A percentile compares a stretch with the other conserved stretches of the same genome.
Evolutionary conservation across 2,329 filamentous ascomycete species (phyloP).

Genomic region (Scortechinia acanthostroma): DNA sequence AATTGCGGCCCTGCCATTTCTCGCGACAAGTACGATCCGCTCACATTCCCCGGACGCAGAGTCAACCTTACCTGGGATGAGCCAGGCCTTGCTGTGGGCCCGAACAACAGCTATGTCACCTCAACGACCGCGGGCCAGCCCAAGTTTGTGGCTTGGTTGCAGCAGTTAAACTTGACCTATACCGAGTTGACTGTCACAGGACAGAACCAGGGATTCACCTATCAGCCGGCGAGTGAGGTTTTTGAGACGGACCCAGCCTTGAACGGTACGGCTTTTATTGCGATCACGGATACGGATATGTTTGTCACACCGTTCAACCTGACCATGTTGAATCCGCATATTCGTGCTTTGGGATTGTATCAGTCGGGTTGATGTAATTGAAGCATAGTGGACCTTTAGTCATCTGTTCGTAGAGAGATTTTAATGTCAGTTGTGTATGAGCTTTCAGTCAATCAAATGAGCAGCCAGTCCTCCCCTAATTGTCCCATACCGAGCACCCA

Average conservation of each 20-base stretch:
- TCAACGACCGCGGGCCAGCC: conserved; percentile 47
- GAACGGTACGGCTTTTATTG: conserved; percentile 76
- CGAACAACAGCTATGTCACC: conserved; percentile 78
- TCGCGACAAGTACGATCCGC: conserved; percentile 62
- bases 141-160: conserved; percentile 68
- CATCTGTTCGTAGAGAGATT: too few species aligned
- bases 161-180: conserved; percentile 72
- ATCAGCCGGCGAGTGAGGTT: conserved; percentile 65
- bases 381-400: too few species aligned
- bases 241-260: conserved; percentile 62
- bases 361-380: conserved; percentile 79
- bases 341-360: conserved; percentile 67
- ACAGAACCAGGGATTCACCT: conserved; percentile 52
- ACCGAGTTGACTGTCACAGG: conserved; percentile 41
- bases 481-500: neutral
- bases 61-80: conserved; percentile 69
- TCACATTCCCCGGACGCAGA: conserved; percentile 68
- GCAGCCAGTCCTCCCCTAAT: neutral
- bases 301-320: conserved; percentile 74
- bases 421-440: neutral
- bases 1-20: conserved; percentile 59
- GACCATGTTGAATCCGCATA: conserved; percentile 67
- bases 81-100: conserved; percentile 63
- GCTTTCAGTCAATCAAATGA: neutral
- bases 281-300: conserved; percentile 62